Conservation (phyloP, 1,139 yeast species). For the Candida pseudocylindracea region DNA sequence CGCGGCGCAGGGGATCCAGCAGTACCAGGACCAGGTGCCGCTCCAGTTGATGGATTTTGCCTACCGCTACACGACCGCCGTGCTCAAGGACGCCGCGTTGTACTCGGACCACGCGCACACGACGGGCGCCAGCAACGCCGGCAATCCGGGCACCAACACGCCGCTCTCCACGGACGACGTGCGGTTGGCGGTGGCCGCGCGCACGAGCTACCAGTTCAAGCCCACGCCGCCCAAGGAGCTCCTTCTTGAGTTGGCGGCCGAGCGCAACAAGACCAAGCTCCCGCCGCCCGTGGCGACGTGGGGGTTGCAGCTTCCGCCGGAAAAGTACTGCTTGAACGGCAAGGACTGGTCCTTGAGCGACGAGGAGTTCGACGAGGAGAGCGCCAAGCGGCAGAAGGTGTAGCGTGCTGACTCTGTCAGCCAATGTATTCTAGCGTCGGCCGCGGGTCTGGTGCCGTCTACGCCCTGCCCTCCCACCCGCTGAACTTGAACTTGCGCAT, state of each 20-base stretch:
- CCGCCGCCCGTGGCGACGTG: slow-evolving; percentile 86
- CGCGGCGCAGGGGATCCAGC: slow-evolving; percentile 84
- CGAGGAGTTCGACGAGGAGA: slow-evolving; percentile 5
- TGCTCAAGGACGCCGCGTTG: slow-evolving; percentile 69
- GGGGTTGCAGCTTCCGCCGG: slow-evolving; percentile 93
- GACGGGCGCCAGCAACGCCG: slow-evolving; percentile 3
- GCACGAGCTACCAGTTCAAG: slow-evolving; percentile 85
- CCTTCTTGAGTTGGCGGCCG: slow-evolving; percentile 74
- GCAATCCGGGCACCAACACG: slow-evolving; percentile 13
- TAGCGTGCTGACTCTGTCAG: background rate
- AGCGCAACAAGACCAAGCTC: slow-evolving; percentile 68
- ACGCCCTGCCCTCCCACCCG: background rate
- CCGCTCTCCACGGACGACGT: slow-evolving; percentile 72
- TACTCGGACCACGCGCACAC: slow-evolving; percentile 62
- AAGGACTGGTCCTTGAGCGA: slow-evolving; percentile 35
- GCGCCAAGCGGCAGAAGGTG: background rate
- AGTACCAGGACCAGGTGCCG: slow-evolving; percentile 90
- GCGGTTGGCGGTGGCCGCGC: slow-evolving; percentile 78
- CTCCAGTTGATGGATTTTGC: slow-evolving; percentile 94
- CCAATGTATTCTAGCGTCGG: too few relatives aligned
- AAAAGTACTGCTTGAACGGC: slow-evolving; percentile 83
- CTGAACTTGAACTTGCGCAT: background rate
- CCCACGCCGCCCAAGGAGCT: slow-evolving; percentile 92
- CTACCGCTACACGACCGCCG: slow-evolving; percentile 67
- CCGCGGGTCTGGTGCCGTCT: too few relatives aligned